Evolutionary conservation across 2,329 filamentous ascomycete genomes (phyloP), one percentile per base, ranked within the genome.

Genomic region (Ilyonectria sp.): DNA sequence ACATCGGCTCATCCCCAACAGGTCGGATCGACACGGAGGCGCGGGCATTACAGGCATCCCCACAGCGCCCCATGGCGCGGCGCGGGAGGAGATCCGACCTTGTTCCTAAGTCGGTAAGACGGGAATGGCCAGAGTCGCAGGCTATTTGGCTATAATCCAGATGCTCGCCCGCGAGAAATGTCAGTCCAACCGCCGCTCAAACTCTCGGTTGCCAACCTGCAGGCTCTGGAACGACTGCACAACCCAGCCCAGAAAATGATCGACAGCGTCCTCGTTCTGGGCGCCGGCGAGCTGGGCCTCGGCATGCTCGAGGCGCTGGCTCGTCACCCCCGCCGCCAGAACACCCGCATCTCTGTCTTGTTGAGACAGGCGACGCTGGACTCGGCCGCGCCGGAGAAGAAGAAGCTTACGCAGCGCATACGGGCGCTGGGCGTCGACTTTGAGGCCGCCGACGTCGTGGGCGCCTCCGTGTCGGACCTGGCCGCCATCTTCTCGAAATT

Each of bases 241-340:
- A 55, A 69, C 33, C 68, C 73, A 17, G 64, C 62, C 10, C 60
- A 54, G 8, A 65, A 44, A 40, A 79, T 78, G 77, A 60, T 70
- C 19, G 65, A 74, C 13, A 79, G 65, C 59, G 65, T 92, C 63
- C 88, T 92, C 56, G 82, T 93, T 57, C 80, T 93, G 65, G 90
- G 91, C 59, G 88, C 88, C n/a, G 91, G 90, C 65, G 90, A 93
- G 80, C 86, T 93, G 15, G 91, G 90, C 55, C 79, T 82, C 5
- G 83, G 86, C 17, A 82, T 92, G 64, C 80, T 92, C 17, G 76
- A 83, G 35, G 81, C 84, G 11, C 83, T 93, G 8, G 75, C 81
- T 15, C 55, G 70, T 0, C 86, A 91, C 69, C 82, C 86, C 0
- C 74, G 79, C 43, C 80, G 79, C 23, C 33, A 72, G 8, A 77